phyloP scores from a whole-genome alignment of 148 eudicot genomes.

The Pouteria glomerata region DNA sequence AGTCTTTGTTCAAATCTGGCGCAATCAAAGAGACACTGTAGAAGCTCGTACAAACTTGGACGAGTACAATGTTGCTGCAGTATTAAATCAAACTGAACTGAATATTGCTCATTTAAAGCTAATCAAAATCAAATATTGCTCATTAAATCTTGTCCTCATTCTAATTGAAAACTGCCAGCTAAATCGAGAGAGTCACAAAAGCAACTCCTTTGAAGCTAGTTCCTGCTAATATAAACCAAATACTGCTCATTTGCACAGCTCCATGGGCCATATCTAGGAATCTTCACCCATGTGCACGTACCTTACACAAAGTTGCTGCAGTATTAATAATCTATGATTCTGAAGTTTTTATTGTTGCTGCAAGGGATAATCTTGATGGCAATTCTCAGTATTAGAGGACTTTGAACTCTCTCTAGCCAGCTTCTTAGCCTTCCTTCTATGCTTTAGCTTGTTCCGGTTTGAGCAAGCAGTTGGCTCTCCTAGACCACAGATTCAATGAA shows the following conservation, averaged over 20 bases:
- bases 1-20: too few relatives aligned
- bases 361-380: not conserved
- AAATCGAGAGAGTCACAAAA: not conserved
- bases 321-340: not conserved
- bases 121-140: too few relatives aligned
- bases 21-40: too few relatives aligned
- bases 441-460: slow-evolving; percentile 31
- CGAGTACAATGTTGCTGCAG: too few relatives aligned
- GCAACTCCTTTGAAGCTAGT: too few relatives aligned
- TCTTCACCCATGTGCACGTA: not conserved
- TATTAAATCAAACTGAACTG: too few relatives aligned
- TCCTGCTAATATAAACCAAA: too few relatives aligned
- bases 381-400: slow-evolving; percentile 10
- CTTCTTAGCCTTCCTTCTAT: slow-evolving; percentile 46
- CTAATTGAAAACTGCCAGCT: too few relatives aligned
- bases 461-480: slow-evolving; percentile 22
- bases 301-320: not conserved
- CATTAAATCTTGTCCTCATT: too few relatives aligned
- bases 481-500: slow-evolving; percentile 11
- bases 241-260: too few relatives aligned
- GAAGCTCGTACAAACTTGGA: too few relatives aligned
- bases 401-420: slow-evolving; percentile 22
- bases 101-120: too few relatives aligned
- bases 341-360: not conserved
- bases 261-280: not conserved